These are phyloP conservation scores for Vanrija sp. DNA, from an alignment of 1,284 basidiomycete genomes.

Conservation along the genomic window DNA sequence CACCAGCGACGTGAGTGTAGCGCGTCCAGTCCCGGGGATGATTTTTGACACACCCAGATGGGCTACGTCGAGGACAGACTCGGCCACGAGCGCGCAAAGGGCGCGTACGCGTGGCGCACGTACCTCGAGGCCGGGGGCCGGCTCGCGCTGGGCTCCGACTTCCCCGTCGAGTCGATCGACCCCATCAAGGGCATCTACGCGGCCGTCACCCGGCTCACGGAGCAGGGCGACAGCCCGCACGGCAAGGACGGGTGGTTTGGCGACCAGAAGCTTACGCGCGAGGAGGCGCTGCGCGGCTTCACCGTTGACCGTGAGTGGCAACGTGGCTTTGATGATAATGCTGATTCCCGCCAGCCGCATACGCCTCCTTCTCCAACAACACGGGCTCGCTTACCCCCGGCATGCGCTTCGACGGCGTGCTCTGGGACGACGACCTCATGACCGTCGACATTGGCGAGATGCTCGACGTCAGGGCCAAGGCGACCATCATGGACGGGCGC, in stretches of 20 bases:
- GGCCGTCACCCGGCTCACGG: conserved; percentile 68
- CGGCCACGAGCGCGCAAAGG: conserved; percentile 71
- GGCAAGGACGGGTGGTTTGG: conserved; percentile 76
- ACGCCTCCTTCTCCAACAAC: conserved; percentile 68
- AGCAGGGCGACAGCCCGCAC: conserved; percentile 71
- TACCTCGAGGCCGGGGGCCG: conserved; percentile 59
- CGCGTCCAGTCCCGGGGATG: not conserved
- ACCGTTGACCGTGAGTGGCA: conserved; percentile 60
- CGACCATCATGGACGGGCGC: conserved; percentile 74
- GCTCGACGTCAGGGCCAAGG: conserved; percentile 64
- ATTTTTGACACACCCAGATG: conserved; percentile 57
- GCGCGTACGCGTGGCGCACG: conserved; percentile 83
- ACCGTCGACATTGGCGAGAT: conserved; percentile 60
- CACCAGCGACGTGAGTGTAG: conserved; percentile 45
- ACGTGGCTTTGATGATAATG: not conserved
- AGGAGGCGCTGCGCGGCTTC: conserved; percentile 65
- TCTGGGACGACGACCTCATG: conserved; percentile 77
- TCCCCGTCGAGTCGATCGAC: conserved; percentile 68
- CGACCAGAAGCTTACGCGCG: conserved; percentile 65
- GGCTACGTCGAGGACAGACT: conserved; percentile 76
- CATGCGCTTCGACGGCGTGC: conserved; percentile 79
- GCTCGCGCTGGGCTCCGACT: conserved; percentile 82
- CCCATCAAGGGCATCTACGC: conserved; percentile 71
- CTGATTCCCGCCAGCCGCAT: conserved; percentile 56
- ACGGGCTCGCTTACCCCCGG: conserved; percentile 65